A percentile compares a stretch with the other conserved stretches of the same genome.
These are phyloP conservation scores for Chaetomium globosum DNA, from an alignment of 2,329 filamentous ascomycete species.

Conservation along the genomic window DNA sequence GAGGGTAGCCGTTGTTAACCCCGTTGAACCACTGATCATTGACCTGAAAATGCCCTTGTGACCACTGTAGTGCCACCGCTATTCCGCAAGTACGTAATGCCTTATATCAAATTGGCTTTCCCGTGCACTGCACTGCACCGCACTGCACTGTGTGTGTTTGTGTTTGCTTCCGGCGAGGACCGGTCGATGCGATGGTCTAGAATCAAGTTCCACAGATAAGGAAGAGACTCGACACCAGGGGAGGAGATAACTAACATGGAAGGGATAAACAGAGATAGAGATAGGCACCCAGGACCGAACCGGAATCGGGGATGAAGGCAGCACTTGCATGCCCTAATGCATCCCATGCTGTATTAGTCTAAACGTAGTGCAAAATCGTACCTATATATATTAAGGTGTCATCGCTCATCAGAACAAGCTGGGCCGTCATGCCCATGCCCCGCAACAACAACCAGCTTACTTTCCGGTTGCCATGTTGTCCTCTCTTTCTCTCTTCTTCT, in stretches of 20 bases:
- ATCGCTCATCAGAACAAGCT: neutral
- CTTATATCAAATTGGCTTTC: neutral
- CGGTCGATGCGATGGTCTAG: neutral
- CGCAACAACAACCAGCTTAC: too few species aligned
- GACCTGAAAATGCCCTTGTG: constrained; percentile 21
- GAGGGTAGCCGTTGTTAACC: constrained; percentile 33
- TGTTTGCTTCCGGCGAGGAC: neutral
- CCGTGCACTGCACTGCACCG: neutral
- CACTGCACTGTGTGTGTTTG: neutral
- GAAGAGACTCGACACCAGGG: neutral
- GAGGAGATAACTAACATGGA: neutral
- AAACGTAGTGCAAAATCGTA: neutral
- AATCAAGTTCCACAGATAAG: constrained; percentile 4
- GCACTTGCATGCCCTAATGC: neutral
- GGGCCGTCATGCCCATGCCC: too few species aligned
- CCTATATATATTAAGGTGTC: neutral
- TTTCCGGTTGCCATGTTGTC: too few species aligned
- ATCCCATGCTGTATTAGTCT: neutral
- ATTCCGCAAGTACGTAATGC: constrained; percentile 28
- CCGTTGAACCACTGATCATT: constrained; percentile 7
- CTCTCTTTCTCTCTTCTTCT: too few species aligned
- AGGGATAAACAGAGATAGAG: too few species aligned
- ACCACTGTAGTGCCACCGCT: constrained; percentile 23
- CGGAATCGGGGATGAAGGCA: neutral
- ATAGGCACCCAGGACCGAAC: neutral